Base-by-base conservation (phyloP, 2,329 filamentous ascomycete species). In the Ophiostoma ips region DNA sequence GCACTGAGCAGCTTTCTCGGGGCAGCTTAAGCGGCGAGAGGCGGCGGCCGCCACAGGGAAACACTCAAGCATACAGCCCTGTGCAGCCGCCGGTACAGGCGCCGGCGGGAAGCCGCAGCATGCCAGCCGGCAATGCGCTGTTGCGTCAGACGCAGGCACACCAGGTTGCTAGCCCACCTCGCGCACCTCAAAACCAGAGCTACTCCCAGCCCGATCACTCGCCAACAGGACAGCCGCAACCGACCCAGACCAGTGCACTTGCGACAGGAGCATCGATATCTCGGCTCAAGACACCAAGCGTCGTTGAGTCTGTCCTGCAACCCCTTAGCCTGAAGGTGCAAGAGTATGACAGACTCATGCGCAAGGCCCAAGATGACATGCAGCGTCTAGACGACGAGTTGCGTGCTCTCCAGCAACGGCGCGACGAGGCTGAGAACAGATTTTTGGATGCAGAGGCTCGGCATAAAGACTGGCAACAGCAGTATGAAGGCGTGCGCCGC, bases 301-400 rank as follows among this genome's bases (percentile, higher is more conserved):
- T 45, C 5, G 31, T 45, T 15, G 43, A 45, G 3, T 45, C 43
- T 19, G 43, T 45, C 19, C 16, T 45, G 30, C 43, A 45, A 9
- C 43, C 43, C 11, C 43, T 45, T 18, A 16, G 43, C n/a, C 13
- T 45, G 7, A 45, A 45, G 18, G 43, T 45, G 10, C 43, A 45
- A 19, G 43, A 45, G 30, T 45, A 45, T 16, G 43, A 45, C 43
- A 31, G 43, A 31, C 30, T 45, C 10, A 45, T 45, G 43, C 43
- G 31, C n/a, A 28, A 45, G 28, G 43, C 43, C 2, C 43, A 34
- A 9, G 43, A 45, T 11, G 30, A 45, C 30, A 45, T 45, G 43
- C 31, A 45, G 30, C 43, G 30, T 9, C 30, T 45, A 7, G 43
- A 45, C 18, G 43, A 45, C 28, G 43, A 45, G 30, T n/a, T 45